Conservation (phyloP, 805 yeast species). For the Zygosaccharomyces pseudorouxii region DNA sequence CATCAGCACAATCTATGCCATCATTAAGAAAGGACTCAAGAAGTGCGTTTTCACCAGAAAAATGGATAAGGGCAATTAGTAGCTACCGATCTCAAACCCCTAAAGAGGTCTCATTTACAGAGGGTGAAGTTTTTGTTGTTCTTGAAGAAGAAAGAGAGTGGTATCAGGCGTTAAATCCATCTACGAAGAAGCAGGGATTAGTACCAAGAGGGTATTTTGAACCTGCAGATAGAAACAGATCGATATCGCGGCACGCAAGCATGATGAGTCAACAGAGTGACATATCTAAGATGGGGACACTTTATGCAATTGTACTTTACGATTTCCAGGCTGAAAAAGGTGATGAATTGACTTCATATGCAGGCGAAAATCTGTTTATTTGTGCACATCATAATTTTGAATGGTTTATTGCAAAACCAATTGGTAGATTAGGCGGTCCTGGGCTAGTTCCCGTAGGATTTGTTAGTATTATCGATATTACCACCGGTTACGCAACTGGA, state of each 20-base stretch:
- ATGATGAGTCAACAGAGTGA: constrained; percentile 15
- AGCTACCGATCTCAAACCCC: constrained; percentile 75
- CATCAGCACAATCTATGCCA: constrained; percentile 19
- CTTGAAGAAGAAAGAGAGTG: constrained; percentile 61
- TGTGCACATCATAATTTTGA: constrained; percentile 96
- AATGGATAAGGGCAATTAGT: constrained; percentile 76
- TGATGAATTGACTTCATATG: constrained; percentile 79
- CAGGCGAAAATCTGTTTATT: constrained; percentile 85
- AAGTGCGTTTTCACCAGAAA: constrained; percentile 48
- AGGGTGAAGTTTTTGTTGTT: constrained; percentile 89
- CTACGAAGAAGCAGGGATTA: constrained; percentile 69
- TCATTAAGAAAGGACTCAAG: constrained; percentile 14
- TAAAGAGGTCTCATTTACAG: constrained; percentile 70
- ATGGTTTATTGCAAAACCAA: constrained; percentile 97
- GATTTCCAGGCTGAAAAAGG: constrained; percentile 72
- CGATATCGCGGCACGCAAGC: constrained; percentile 24
- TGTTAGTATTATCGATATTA: constrained; percentile 78
- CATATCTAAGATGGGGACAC: constrained; percentile 36
- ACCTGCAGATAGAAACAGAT: constrained; percentile 59
- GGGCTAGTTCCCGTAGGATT: constrained; percentile 92
- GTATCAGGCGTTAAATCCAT: constrained; percentile 88
- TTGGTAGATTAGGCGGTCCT: constrained; percentile 93
- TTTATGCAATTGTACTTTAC: constrained; percentile 82
- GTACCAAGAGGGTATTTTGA: constrained; percentile 86
- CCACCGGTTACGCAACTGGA: constrained; percentile 54